phyloP scores from a whole-genome alignment of 2,329 filamentous ascomycete genomes.

The Aspergillus sergii region DNA sequence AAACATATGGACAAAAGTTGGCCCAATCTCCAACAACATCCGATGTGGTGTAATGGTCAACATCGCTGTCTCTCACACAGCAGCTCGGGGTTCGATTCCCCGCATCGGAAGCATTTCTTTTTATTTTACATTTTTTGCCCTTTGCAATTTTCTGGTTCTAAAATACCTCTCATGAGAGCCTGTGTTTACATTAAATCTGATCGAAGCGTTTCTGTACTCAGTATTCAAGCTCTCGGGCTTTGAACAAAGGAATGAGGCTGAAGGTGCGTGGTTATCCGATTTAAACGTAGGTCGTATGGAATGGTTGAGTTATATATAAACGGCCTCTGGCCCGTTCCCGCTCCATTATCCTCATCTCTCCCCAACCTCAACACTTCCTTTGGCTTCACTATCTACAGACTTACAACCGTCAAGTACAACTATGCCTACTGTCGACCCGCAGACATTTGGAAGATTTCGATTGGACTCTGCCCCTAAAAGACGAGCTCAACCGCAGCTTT shows the following conservation, averaged over 20 bases:
- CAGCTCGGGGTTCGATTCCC: constrained; percentile 7
- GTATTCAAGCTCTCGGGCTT: no score
- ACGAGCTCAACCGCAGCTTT: background rate
- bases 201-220: no score
- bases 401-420: no score
- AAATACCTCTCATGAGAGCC: background rate
- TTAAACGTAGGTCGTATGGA: no score
- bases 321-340: no score
- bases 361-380: no score
- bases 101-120: constrained; percentile 2
- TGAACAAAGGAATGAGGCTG: no score
- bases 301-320: no score
- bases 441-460: background rate
- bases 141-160: background rate
- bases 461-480: background rate
- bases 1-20: background rate
- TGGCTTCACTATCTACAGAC: no score
- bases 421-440: background rate
- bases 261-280: no score
- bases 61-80: constrained; percentile 8
- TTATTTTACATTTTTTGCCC: background rate
- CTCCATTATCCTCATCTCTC: no score
- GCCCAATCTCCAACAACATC: fast-evolving
- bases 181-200: background rate
- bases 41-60: constrained; percentile 6